phyloP scores from a whole-genome alignment of 2,329 filamentous ascomycete species.

The Thielaviopsis populi region DNA sequence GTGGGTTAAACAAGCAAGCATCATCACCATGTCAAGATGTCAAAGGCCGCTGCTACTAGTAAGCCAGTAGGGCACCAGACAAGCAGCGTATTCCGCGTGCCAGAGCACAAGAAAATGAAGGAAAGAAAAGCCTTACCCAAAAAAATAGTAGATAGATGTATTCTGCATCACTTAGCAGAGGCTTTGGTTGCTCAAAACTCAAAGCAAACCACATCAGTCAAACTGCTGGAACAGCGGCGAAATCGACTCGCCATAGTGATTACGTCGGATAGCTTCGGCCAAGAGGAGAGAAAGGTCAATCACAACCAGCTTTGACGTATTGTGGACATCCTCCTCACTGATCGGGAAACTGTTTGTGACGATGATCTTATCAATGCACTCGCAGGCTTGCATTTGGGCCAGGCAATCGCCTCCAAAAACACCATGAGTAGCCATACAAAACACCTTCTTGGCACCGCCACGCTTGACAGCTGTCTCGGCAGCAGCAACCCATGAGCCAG shows the following conservation, averaged over 20 bases:
- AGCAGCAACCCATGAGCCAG: constrained; percentile 90
- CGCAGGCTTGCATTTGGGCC: constrained; percentile 77
- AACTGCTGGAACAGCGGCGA: constrained; percentile 54
- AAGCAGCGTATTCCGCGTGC: not conserved
- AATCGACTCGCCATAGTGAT: constrained; percentile 87
- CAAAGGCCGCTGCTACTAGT: not conserved
- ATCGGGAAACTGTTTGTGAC: constrained; percentile 98
- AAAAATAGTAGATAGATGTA: not conserved
- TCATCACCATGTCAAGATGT: not conserved
- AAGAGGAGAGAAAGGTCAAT: constrained; percentile 80
- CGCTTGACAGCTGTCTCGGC: constrained; percentile 93
- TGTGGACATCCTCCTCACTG: constrained; percentile 52
- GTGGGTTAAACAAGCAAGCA: not conserved
- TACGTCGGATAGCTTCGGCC: constrained; percentile 83
- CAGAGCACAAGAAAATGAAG: not conserved
- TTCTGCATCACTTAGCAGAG: not conserved
- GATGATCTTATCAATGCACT: constrained; percentile 84
- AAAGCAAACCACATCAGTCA: constrained; percentile 28
- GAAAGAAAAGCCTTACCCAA: constrained; percentile 9
- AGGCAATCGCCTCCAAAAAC: constrained; percentile 84
- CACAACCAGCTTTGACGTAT: constrained; percentile 69
- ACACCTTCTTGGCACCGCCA: constrained; percentile 81
- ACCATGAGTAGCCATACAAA: constrained; percentile 93
- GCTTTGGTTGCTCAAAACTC: not conserved
- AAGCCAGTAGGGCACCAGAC: not conserved